Percentiles rank a stretch among this genome's conserved stretches.
Conservation (phyloP, 257 asterid genomes). For the Eucommia ulmoides region DNA sequence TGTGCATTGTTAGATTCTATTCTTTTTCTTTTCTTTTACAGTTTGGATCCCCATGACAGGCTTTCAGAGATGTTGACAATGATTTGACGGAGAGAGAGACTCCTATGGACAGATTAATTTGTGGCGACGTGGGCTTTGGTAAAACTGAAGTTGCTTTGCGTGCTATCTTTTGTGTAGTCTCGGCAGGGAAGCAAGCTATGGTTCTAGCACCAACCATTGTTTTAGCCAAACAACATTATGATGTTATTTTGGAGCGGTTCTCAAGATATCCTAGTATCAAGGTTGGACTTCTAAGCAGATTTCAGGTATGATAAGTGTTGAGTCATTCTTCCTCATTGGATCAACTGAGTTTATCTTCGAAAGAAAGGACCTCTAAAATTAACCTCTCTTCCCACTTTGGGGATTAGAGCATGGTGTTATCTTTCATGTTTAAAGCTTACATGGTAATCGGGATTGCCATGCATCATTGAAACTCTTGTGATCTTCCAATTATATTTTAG, state of each 20-base stretch:
- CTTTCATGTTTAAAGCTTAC: no score
- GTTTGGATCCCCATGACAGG: constrained; percentile 50
- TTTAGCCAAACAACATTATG: constrained; percentile 93
- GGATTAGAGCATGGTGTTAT: no score
- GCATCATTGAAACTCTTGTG: no score
- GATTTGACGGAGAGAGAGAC: constrained; percentile 84
- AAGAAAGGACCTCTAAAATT: no score
- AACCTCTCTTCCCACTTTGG: no score
- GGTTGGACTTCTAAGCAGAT: constrained; percentile 87
- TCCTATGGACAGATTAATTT: constrained; percentile 92
- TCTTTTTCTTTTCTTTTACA: no score
- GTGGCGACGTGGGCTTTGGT: constrained; percentile 99
- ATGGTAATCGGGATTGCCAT: no score
- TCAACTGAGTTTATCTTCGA: no score
- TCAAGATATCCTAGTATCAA: constrained; percentile 45
- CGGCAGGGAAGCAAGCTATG: constrained; percentile 92
- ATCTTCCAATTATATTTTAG: no score
- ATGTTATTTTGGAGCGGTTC: constrained; percentile 76
- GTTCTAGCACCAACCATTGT: constrained; percentile 91
- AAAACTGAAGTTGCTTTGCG: constrained; percentile 98
- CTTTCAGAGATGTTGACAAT: constrained; percentile 79
- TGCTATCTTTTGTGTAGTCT: constrained; percentile 86
- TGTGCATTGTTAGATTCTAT: no score
- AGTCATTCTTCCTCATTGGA: neutral
- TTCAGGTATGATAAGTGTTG: constrained; percentile 54